Evolutionary conservation across 2,329 filamentous ascomycete genomes (phyloP), one percentile per base, ranked within the genome.

Genomic region (Colletotrichum orbiculare): DNA sequence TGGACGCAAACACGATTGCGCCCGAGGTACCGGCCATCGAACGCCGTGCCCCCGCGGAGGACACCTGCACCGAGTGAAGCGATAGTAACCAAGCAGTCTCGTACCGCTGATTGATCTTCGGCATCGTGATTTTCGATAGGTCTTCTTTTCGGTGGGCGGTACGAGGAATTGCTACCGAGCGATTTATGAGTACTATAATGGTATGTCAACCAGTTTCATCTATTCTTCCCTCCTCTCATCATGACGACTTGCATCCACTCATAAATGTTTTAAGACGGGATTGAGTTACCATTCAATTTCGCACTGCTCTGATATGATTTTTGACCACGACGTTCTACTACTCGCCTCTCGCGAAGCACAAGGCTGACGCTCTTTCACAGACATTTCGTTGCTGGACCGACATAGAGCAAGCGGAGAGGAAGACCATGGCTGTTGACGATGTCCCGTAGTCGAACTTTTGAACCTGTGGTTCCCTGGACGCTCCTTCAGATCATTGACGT

Each of bases 241-340:
- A 45, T 69, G 68, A 72, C 69, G 67, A 70, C 38, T 55, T 57
- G 42, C 43, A 48, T 64, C 64, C 56, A 38, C 54, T 55, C 59
- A 70, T 69, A 63, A 64, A 77, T 78, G 75, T 77, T 78, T 77
- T 74, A 77, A 77, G 76, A 78, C 75, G 74, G 73, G 74, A 75
- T 74, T 78, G 74, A 75, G 71, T 60, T 62, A 71, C 71, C 49
- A 69, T 78, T 76, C 77, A 75, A 76, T 72, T 69, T 73, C 63
- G 42, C 57, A 54, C 54, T n/a, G 33, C 38, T 38, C 25, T 52
- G 46, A 62, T 17, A 17, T 17, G 17, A 17, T 17, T 17, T 17
- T 17, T 17, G 17, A 17, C 17, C 17, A n/a, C 34, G 34, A 53
- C n/a, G 37, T 39, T 53, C 13, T 48, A 25, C 35, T 35, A 42